phyloP scores from a whole-genome alignment of 495 filamentous ascomycete species.

The Talaromyces proteolyticus region DNA sequence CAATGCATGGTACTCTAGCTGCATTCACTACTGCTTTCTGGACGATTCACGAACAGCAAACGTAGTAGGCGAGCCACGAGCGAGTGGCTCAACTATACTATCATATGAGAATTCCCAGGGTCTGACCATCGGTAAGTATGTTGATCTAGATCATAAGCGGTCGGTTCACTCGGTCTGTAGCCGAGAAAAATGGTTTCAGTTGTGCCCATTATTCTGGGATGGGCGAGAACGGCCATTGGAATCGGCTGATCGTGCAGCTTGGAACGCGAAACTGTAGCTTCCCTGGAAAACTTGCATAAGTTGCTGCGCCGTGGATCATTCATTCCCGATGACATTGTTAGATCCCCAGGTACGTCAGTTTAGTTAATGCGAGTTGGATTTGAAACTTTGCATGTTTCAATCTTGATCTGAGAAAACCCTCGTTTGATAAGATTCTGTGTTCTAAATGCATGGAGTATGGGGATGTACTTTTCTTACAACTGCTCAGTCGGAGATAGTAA shows the following conservation, averaged over 20 bases:
- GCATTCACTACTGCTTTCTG: constrained; percentile 66
- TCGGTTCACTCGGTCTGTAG: constrained; percentile 54
- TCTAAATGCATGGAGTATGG: no score
- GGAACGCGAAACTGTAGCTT: constrained; percentile 41
- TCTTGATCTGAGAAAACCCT: no score
- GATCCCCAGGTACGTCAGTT: no score
- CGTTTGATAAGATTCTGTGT: no score
- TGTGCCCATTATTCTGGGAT: constrained; percentile 52
- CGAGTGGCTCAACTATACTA: constrained; percentile 52
- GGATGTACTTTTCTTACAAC: no score
- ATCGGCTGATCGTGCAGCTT: constrained; percentile 39
- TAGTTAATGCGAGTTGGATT: no score
- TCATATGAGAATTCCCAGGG: constrained; percentile 63
- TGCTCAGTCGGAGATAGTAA: no score
- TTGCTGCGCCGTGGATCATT: neutral
- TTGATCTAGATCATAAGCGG: constrained; percentile 62
- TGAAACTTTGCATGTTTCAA: no score
- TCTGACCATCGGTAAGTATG: constrained; percentile 57
- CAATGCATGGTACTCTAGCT: constrained; percentile 61
- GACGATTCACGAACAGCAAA: constrained; percentile 59
- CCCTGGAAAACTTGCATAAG: no score
- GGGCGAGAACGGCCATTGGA: constrained; percentile 36
- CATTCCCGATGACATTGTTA: no score
- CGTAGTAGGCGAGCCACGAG: constrained; percentile 62
- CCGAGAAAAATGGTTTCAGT: constrained; percentile 63